phyloP scores from a whole-genome alignment of 2,329 filamentous ascomycete species.

The Neodidymelliopsis sp. region DNA sequence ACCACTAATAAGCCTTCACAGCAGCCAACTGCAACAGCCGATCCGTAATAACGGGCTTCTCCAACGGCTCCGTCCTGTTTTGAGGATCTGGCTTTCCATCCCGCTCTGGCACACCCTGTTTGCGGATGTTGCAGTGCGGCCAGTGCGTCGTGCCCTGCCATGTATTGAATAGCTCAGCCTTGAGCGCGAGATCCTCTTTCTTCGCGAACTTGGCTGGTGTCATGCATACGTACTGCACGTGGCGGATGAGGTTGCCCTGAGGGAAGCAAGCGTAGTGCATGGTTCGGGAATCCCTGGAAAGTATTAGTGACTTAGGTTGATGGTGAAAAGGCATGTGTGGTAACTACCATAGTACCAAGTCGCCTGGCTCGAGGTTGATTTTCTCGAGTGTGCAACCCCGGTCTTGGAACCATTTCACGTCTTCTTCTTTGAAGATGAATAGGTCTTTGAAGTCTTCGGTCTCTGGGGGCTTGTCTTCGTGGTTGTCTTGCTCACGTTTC shows the following conservation, averaged over 20 bases:
- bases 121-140: constrained; percentile 32
- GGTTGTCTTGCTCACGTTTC: constrained; percentile 20
- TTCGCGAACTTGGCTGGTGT: constrained; percentile 27
- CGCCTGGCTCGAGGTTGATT: constrained; percentile 52
- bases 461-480: constrained; percentile 25
- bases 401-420: constrained; percentile 54
- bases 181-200: constrained; percentile 26
- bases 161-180: constrained; percentile 24
- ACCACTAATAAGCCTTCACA: constrained; percentile 23
- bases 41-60: constrained; percentile 30
- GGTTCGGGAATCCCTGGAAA: constrained; percentile 54
- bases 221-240: constrained; percentile 33
- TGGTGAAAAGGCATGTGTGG: neutral
- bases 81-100: constrained; percentile 20
- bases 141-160: constrained; percentile 34
- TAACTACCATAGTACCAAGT: constrained; percentile 41
- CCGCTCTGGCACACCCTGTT: constrained; percentile 16
- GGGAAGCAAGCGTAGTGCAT: constrained; percentile 51
- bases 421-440: constrained; percentile 53
- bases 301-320: constrained; percentile 30
- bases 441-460: constrained; percentile 48
- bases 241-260: constrained; percentile 23
- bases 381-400: constrained; percentile 52
- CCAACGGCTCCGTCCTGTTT: constrained; percentile 26
- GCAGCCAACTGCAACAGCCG: constrained; percentile 23